phyloP scores from a whole-genome alignment of 1,284 basidiomycete genomes.

The Waitea zeae region DNA sequence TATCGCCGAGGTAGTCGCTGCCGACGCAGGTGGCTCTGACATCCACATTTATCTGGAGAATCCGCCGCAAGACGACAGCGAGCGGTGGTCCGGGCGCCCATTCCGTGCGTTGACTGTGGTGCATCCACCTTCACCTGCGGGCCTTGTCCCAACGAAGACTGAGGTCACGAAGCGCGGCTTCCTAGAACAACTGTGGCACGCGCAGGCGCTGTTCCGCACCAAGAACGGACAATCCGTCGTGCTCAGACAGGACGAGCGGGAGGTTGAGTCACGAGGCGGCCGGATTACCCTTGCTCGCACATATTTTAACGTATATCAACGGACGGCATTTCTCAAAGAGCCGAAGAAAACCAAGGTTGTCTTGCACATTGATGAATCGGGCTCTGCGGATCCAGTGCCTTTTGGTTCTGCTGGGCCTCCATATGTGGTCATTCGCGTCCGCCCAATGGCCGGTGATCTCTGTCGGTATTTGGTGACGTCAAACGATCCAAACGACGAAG shows the following conservation, averaged over 20 bases:
- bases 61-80: conserved; percentile 63
- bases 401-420: conserved; percentile 54
- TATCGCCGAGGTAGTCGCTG: conserved; percentile 68
- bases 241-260: conserved; percentile 48
- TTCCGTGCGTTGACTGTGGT: conserved; percentile 63
- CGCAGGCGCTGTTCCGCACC: conserved; percentile 64
- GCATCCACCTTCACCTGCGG: conserved; percentile 45
- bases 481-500: conserved; percentile 51
- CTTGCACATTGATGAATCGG: conserved; percentile 63
- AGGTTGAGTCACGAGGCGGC: conserved; percentile 48
- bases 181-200: conserved; percentile 71
- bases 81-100: conserved; percentile 70
- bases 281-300: conserved; percentile 52
- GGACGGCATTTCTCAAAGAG: conserved; percentile 58
- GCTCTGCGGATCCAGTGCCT: conserved; percentile 57
- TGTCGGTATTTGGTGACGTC: conserved; percentile 63
- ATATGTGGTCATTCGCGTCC: conserved; percentile 55
- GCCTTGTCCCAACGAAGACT: conserved; percentile 44
- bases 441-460: conserved; percentile 68
- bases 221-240: conserved; percentile 51
- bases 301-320: conserved; percentile 75
- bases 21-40: conserved; percentile 75
- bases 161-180: conserved; percentile 66
- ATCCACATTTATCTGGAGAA: conserved; percentile 74
- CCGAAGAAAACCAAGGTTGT: conserved; percentile 78